phyloP scores from a whole-genome alignment of 768 basidiomycete species.

The Russula sp. region DNA sequence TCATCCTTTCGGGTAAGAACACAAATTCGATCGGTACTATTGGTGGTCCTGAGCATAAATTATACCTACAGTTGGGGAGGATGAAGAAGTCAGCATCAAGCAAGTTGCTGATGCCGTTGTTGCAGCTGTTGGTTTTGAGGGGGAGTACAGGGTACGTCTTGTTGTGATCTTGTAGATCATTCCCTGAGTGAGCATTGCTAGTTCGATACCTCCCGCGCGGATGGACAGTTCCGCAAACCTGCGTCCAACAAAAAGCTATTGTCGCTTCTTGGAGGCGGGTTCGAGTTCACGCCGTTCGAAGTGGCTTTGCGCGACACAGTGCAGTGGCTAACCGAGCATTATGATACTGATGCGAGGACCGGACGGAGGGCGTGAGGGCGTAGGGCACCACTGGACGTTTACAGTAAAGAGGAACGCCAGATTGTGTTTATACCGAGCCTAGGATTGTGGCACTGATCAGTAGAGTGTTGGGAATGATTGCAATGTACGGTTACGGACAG shows the following conservation, averaged over 20 bases:
- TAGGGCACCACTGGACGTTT: background rate
- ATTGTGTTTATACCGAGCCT: background rate
- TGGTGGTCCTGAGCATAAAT: background rate
- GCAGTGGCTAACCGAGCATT: slow-evolving; percentile 83
- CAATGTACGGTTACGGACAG: too few species aligned
- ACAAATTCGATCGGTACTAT: background rate
- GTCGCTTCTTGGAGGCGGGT: slow-evolving; percentile 57
- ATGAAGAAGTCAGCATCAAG: slow-evolving; percentile 92
- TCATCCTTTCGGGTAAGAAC: slow-evolving; percentile 78
- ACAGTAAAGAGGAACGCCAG: background rate
- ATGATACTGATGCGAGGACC: slow-evolving; percentile 55
- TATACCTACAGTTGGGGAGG: slow-evolving; percentile 65
- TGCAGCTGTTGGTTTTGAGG: slow-evolving; percentile 69
- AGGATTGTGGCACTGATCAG: too few species aligned
- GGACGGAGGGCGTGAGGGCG: slow-evolving; percentile 29
- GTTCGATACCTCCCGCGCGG: slow-evolving; percentile 81
- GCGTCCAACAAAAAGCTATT: slow-evolving; percentile 88
- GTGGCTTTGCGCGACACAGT: slow-evolving; percentile 71
- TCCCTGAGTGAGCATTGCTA: slow-evolving; percentile 26
- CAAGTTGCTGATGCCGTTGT: slow-evolving; percentile 88
- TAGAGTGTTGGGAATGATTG: too few species aligned
- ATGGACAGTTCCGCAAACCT: slow-evolving; percentile 95
- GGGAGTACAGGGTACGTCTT: slow-evolving; percentile 57
- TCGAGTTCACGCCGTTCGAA: slow-evolving; percentile 90
- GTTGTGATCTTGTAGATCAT: background rate